phyloP scores from a whole-genome alignment of 352 stramenopile genomes.

The Plasmopara halstedii region DNA sequence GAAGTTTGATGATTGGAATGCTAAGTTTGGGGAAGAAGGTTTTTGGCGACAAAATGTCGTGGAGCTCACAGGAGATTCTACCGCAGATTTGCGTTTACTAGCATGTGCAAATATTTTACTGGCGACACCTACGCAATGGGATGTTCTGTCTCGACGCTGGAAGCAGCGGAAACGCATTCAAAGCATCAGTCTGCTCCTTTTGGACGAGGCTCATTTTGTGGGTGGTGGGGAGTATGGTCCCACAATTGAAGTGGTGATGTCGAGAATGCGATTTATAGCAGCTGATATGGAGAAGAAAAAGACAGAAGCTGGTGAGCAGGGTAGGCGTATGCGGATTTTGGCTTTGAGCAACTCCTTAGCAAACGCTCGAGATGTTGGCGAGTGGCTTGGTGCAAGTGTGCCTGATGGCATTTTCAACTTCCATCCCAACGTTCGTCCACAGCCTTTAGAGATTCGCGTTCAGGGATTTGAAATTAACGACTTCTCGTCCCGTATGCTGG shows the following conservation, averaged over 20 bases:
- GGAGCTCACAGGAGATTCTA: conserved; percentile 91
- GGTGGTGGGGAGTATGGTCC: conserved; percentile 82
- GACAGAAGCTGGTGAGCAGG: conserved; percentile 25
- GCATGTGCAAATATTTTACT: conserved; percentile 89
- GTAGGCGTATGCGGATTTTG: conserved; percentile 85
- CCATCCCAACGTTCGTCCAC: conserved; percentile 89
- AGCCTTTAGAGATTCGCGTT: conserved; percentile 96
- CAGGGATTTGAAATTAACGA: conserved; percentile 98
- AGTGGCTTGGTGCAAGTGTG: conserved; percentile 94
- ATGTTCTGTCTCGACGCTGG: conserved; percentile 94
- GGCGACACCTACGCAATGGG: conserved; percentile 92
- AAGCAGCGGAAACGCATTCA: conserved; percentile 96
- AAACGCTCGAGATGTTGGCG: conserved; percentile 96
- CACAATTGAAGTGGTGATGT: conserved; percentile 97
- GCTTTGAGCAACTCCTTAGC: conserved; percentile 94
- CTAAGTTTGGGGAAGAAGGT: conserved; percentile 77
- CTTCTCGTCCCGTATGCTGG: conserved; percentile 94
- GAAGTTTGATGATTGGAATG: conserved; percentile 74
- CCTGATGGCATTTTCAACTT: conserved; percentile 76
- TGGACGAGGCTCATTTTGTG: conserved; percentile 98
- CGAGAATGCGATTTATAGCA: conserved; percentile 96
- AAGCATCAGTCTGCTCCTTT: conserved; percentile 89
- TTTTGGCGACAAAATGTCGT: conserved; percentile 84
- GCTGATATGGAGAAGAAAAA: conserved; percentile 80
- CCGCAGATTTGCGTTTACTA: conserved; percentile 90